Evolutionary conservation across 768 basidiomycete genomes (phyloP), one percentile per base, ranked within the genome.

Genomic region (Mycena albidolilacea): DNA sequence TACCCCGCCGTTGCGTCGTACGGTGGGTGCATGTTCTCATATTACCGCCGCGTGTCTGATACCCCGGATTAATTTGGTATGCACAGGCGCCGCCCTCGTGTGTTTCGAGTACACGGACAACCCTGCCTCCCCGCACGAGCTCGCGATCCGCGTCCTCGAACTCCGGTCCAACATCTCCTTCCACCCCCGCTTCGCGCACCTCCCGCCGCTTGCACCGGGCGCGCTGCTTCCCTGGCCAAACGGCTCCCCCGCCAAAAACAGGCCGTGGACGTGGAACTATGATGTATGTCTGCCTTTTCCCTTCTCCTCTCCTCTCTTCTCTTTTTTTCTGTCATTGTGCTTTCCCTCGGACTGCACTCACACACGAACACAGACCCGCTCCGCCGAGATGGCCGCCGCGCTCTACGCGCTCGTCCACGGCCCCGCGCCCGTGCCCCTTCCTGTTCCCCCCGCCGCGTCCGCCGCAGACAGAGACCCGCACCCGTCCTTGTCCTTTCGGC

Each of bases 1-100:
- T 68, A 68, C 46, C 67, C 67, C 12, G 57, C 67, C 12, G 58
- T 68, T 35, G 67, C 67, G 6, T 15, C 10, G n/a, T 60, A 46
- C 38, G 67, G 67, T 48, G 38, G 9, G 64, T 35, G 9, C 23
- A 10, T n/a, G 19, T 41, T 66, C n/a, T 23, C 30, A 23, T 23
- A 23, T 23, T 23, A 23, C 23, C 23, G 23, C 23, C 23, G 23
- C 23, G 23, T 23, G 23, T 23, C 23, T 23, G 23, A 23, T 23
- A 23, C 23, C 23, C 23, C 23, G 30, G 30, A 30, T 30, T 30
- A 3, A 30, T 30, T 30, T 30, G 30, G 3, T 30, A 3, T 30
- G 3, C 30, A 37, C 41, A 66, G 64, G 64, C 37, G n/a, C 67
- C 7, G 43, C 58, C 8, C 35, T 68, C 30, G 57, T 59, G 19